A percentile compares a stretch with the other conserved stretches of the same genome.
phyloP scores from a whole-genome alignment of 2,329 filamentous ascomycete species.

The Fusarium chlamydosporum region DNA sequence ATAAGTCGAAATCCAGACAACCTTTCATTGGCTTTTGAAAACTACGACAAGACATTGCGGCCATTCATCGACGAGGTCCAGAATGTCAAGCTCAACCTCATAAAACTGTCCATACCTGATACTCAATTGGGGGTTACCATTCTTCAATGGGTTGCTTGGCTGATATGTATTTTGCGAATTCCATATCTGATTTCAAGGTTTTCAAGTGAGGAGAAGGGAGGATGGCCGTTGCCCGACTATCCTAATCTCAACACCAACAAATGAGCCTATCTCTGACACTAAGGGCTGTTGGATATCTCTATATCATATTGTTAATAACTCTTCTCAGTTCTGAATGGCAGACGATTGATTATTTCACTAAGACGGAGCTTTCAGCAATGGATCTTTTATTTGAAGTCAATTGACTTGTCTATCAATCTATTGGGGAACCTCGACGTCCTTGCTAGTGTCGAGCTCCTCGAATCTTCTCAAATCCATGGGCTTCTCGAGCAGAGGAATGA shows the following conservation, averaged over 20 bases:
- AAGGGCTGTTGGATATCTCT: background rate
- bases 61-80: slow-evolving; percentile 35
- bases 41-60: slow-evolving; percentile 26
- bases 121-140: slow-evolving; percentile 26
- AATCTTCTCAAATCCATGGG: slow-evolving; percentile 78
- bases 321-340: background rate
- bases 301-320: background rate
- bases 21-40: slow-evolving; percentile 21
- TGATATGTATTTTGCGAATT: slow-evolving; percentile 26
- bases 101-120: slow-evolving; percentile 14
- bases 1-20: slow-evolving; percentile 25
- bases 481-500: slow-evolving; percentile 75
- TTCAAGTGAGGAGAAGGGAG: slow-evolving; percentile 35
- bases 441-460: slow-evolving; percentile 74
- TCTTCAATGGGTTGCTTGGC: slow-evolving; percentile 33
- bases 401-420: slow-evolving; percentile 17
- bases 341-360: background rate
- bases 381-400: background rate
- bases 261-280: background rate
- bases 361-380: background rate
- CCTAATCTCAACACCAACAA: slow-evolving; percentile 4
- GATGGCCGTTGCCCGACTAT: slow-evolving; percentile 31
- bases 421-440: slow-evolving; percentile 60
- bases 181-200: slow-evolving; percentile 30
- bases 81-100: slow-evolving; percentile 25